Conservation (phyloP, 768 basidiomycete genomes). For the Pleurotus tuoliensis region DNA sequence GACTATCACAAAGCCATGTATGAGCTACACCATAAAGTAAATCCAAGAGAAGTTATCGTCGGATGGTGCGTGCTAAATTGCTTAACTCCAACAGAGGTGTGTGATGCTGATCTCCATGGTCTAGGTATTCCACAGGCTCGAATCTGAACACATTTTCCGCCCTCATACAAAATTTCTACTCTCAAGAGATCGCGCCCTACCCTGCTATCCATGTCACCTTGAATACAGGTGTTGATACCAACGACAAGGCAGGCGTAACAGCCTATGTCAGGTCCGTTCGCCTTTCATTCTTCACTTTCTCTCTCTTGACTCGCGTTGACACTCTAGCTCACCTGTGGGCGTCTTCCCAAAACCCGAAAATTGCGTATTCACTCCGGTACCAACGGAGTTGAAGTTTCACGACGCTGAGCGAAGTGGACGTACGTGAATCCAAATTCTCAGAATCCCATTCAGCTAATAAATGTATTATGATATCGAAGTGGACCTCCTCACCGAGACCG, state of each 20-base stretch:
- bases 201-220: constrained; percentile 90
- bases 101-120: neutral
- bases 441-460: no score
- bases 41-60: constrained; percentile 85
- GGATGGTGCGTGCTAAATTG: constrained; percentile 71
- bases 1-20: constrained; percentile 94
- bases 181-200: constrained; percentile 84
- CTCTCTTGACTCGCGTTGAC: constrained; percentile 4
- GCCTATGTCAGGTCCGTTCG: constrained; percentile 76
- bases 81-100: neutral
- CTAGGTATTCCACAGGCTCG: constrained; percentile 90
- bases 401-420: constrained; percentile 83
- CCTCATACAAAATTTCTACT: constrained; percentile 96
- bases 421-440: constrained; percentile 32
- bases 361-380: constrained; percentile 90
- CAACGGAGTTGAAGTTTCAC: constrained; percentile 80
- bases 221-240: constrained; percentile 75
- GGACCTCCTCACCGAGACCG: constrained; percentile 62
- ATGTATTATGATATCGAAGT: constrained; percentile 38
- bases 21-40: constrained; percentile 82
- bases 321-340: constrained; percentile 77
- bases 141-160: constrained; percentile 93
- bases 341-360: constrained; percentile 90
- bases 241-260: constrained; percentile 67
- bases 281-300: no score